A percentile compares a stretch with the other conserved stretches of the same genome.
phyloP scores from a whole-genome alignment of 768 basidiomycete genomes.

The Cyclocybe aegerita region DNA sequence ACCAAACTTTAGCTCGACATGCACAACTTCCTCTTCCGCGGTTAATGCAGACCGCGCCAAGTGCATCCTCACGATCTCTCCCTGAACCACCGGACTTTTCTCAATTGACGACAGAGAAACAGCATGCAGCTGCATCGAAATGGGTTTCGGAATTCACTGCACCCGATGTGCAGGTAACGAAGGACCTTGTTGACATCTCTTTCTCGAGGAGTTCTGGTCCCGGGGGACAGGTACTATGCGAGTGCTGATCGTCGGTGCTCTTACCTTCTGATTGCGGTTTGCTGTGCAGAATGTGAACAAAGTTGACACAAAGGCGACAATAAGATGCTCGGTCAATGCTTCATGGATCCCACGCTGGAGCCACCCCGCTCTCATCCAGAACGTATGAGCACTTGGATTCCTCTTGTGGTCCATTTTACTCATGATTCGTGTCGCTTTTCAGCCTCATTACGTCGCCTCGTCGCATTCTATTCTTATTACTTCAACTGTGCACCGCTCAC shows the following conservation, averaged over 20 bases:
- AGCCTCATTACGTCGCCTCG: constrained; percentile 46
- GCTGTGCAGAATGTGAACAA: constrained; percentile 76
- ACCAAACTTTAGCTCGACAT: too few species aligned
- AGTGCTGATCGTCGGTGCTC: neutral
- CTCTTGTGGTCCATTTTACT: neutral
- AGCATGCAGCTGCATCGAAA: constrained; percentile 40
- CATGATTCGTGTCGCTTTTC: neutral
- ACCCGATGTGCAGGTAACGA: constrained; percentile 39
- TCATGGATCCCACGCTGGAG: constrained; percentile 18
- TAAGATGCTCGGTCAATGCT: constrained; percentile 57
- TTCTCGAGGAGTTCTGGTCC: constrained; percentile 84
- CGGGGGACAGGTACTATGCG: constrained; percentile 67
- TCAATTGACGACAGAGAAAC: constrained; percentile 25
- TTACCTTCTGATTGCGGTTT: neutral
- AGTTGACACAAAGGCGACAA: constrained; percentile 79
- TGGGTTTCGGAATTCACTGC: constrained; percentile 53
- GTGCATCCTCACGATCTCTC: constrained; percentile 12
- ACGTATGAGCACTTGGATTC: constrained; percentile 2
- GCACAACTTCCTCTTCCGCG: too few species aligned
- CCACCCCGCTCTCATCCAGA: constrained; percentile 6
- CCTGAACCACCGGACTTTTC: constrained; percentile 43
- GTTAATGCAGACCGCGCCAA: too few species aligned
- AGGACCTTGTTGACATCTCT: constrained; percentile 53
- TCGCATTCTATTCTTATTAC: constrained; percentile 67
- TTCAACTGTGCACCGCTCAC: constrained; percentile 71